phyloP scores from a whole-genome alignment of 495 filamentous ascomycete genomes.

The Bathelium albidoporum region DNA sequence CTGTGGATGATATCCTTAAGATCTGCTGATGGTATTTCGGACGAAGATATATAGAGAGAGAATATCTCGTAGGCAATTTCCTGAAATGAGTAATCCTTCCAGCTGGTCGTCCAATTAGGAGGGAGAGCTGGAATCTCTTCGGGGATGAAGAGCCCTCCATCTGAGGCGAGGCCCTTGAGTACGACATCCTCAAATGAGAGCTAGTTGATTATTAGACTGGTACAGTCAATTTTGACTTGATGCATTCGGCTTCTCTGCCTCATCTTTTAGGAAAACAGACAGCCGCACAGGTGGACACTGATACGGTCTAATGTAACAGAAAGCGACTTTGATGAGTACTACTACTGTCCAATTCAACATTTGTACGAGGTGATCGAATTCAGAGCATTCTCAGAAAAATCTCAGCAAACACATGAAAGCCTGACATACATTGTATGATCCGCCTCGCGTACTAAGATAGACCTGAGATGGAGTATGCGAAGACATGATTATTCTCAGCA shows the following conservation, averaged over 20 bases:
- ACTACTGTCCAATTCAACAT: too few species aligned
- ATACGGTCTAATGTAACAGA: too few species aligned
- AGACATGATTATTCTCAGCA: conserved; percentile 15
- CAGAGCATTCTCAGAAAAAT: background rate
- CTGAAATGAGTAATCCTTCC: conserved; percentile 65
- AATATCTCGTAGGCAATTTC: conserved; percentile 70
- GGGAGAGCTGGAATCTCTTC: conserved; percentile 63
- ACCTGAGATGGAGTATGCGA: conserved; percentile 56
- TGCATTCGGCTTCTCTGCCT: background rate
- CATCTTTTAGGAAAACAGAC: too few species aligned
- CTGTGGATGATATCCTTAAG: conserved; percentile 69
- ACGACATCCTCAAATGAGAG: conserved; percentile 87
- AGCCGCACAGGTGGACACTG: too few species aligned
- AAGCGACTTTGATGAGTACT: too few species aligned
- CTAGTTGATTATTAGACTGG: conserved; percentile 33
- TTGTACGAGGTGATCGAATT: too few species aligned
- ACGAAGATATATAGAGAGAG: conserved; percentile 67
- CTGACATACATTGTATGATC: conserved; percentile 58
- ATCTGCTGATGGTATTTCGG: conserved; percentile 71
- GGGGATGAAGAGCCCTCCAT: conserved; percentile 85
- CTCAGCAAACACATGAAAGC: background rate
- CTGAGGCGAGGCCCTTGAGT: conserved; percentile 77
- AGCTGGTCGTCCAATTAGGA: conserved; percentile 49
- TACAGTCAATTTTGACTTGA: conserved; percentile 11
- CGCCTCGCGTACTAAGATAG: conserved; percentile 74